These are phyloP conservation scores for Parathielavia appendiculata DNA, from an alignment of 495 filamentous ascomycete species.

Conservation along the genomic window DNA sequence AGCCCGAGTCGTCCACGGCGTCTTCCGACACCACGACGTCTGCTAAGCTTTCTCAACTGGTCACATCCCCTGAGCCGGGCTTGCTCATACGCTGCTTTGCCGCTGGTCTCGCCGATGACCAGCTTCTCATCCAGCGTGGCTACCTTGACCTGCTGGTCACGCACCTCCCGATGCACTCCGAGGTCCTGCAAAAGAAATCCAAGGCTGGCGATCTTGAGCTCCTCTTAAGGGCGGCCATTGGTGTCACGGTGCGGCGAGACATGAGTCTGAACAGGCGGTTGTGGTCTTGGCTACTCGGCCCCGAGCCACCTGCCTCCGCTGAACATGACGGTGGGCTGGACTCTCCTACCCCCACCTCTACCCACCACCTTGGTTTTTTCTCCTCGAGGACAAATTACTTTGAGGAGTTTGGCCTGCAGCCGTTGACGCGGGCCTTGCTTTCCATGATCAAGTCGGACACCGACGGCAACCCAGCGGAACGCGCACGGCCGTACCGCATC, in stretches of 20 bases:
- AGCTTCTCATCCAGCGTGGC: constrained; percentile 86
- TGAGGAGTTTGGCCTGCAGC: constrained; percentile 65
- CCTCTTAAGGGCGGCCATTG: constrained; percentile 72
- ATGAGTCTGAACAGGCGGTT: constrained; percentile 94
- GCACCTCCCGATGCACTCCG: constrained; percentile 82
- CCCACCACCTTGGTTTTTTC: constrained; percentile 40
- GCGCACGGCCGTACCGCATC: constrained; percentile 83
- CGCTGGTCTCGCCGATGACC: constrained; percentile 81
- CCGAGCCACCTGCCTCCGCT: constrained; percentile 53
- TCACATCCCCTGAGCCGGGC: constrained; percentile 89
- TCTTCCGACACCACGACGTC: constrained; percentile 26
- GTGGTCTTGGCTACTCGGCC: constrained; percentile 95
- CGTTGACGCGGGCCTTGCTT: constrained; percentile 68
- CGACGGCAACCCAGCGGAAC: constrained; percentile 55
- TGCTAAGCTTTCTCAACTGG: constrained; percentile 58
- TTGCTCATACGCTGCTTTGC: constrained; percentile 86
- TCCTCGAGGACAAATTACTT: constrained; percentile 66
- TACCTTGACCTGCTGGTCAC: constrained; percentile 91
- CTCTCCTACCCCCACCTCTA: constrained; percentile 44
- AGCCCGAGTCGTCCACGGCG: constrained; percentile 23
- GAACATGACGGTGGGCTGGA: constrained; percentile 44
- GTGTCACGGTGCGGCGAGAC: constrained; percentile 80
- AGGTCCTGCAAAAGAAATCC: constrained; percentile 68
- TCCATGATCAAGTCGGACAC: constrained; percentile 61
- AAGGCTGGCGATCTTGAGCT: constrained; percentile 69